Evolutionary conservation across 176 grass and related monocot genomes (phyloP), one percentile per base, ranked within the genome.

Genomic region (Areca catechu): DNA sequence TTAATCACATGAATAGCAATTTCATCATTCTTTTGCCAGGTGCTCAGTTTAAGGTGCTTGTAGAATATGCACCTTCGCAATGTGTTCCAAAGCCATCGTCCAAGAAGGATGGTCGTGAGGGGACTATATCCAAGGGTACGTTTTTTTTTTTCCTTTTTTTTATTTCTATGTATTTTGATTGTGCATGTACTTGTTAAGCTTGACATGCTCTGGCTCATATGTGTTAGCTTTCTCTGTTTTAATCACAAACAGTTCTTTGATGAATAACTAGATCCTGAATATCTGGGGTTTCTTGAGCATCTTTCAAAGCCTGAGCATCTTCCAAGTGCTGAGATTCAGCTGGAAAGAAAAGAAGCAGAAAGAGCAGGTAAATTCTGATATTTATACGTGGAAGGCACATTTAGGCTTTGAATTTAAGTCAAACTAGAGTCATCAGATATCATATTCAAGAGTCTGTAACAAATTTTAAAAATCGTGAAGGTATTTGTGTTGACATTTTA

Each of bases 281-380:
- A 72, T 61, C 58, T 61, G 56, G 69, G 62, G 14, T 72, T 72
- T 58, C 57, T 72, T 22, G 69, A 71, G 24, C 23, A 61, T 61
- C 25, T 72, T 29, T 58, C 69, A 22, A 72, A 62, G 15, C 57
- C 69, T 10, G 69, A 72, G 49, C 56, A 72, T 53, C 69, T 72
- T 61, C 69, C 69, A 17, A 72, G 69, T 72, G 69, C 69, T 43
- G 69, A 72, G 57, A 72, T 72, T 61, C 69, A 72, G 57, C 19
- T 72, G 49, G 69, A 72, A 25, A 72, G 69, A 24, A 72, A 72
- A 61, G 69, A 72, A 72, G 69, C 69, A 53, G 69, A 72, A 72
- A 72, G 69, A 53, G 57, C 69, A 37, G 69, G 69, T 72, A 17
- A 22, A 49, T 72, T 58, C 14, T 7, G n/a, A 27, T 10, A 23